Evolutionary conservation across 805 yeast species (phyloP), one percentile per base, ranked within the genome.

Genomic region (Cyberlindnera nakhonratchasimensis): DNA sequence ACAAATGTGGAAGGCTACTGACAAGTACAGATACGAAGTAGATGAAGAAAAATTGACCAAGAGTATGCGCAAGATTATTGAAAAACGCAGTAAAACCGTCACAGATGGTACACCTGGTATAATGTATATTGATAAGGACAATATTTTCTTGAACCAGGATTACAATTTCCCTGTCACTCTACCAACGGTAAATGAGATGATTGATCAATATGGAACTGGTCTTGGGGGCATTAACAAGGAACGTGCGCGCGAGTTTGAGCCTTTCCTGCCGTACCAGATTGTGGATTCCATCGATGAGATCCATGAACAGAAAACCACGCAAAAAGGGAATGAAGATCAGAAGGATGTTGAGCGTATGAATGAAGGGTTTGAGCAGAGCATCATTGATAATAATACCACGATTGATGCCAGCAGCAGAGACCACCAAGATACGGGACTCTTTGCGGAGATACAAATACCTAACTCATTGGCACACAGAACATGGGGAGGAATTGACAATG

Each of bases 11-110:
- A 82, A 83, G 54, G 76, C 80, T 0, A 74, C 83, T 25, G 83
- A 86, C 48, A 75, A 80, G 52, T 93, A 93, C 64, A 77, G 86
- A 36, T 86, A 88, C 55, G 99, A 93, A 59, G 77, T 88, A 5
- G 79, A 82, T 11, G 99, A 93, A 59, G 67, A 67, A 14, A 82
- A 80, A 49, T 67, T 90, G 35, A 70, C 77, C 34, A 71, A 70
- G 32, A 39, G 29, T 6, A 42, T 67, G 18, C 45, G 52, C 6
- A 43, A 43, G 31, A 37, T 29, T 11, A 42, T 55, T 7, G 48
- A 40, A 10, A 37, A 42, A 3, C 37, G 42, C 19, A 37, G 40
- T 10, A 52, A 54, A 29, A 39, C 31, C 11, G 51, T 40, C 19
- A 44, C 42, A n/a, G 47, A 28, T 26, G 23, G 25, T 10, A 23